A percentile compares a stretch with the other conserved stretches of the same genome.
Conservation (phyloP, 1,284 basidiomycete genomes). For the Boletus hoseneyae region DNA sequence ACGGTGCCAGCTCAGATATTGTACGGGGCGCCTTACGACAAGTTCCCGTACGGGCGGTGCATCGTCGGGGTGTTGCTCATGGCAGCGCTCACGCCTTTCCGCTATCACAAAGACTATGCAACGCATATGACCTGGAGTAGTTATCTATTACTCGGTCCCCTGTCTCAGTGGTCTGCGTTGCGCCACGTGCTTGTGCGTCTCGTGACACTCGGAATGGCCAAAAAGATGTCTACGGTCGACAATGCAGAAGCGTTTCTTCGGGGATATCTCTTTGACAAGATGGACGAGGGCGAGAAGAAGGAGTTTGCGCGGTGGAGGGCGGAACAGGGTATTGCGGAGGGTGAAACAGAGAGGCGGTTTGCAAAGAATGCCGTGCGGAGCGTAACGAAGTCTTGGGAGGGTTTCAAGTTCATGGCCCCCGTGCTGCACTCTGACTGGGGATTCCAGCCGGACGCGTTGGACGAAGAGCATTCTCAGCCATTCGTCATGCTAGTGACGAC, state of each 20-base stretch:
- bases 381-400: slow-evolving; percentile 49
- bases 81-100: slow-evolving; percentile 45
- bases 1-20: slow-evolving; percentile 54
- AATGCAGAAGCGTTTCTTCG: slow-evolving; percentile 42
- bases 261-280: slow-evolving; percentile 37
- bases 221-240: slow-evolving; percentile 38
- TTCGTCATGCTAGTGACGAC: slow-evolving; percentile 45
- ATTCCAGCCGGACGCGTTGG: slow-evolving; percentile 40
- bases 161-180: slow-evolving; percentile 40
- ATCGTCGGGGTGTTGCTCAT: slow-evolving; percentile 48
- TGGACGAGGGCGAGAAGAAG: slow-evolving; percentile 41
- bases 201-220: slow-evolving; percentile 32
- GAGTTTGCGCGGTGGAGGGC: slow-evolving; percentile 42
- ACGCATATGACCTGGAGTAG: slow-evolving; percentile 42
- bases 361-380: slow-evolving; percentile 44
- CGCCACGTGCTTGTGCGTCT: slow-evolving; percentile 34
- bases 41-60: slow-evolving; percentile 47
- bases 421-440: slow-evolving; percentile 55
- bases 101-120: slow-evolving; percentile 44
- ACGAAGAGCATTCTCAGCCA: slow-evolving; percentile 43
- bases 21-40: slow-evolving; percentile 47
- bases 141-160: slow-evolving; percentile 47
- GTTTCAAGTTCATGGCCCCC: slow-evolving; percentile 43
- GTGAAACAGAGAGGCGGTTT: slow-evolving; percentile 41
- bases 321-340: slow-evolving; percentile 38